Evolutionary conservation across 208 protist genomes (phyloP), one percentile per base, ranked within the genome.

Genomic region (Trypanosoma scelopori): DNA sequence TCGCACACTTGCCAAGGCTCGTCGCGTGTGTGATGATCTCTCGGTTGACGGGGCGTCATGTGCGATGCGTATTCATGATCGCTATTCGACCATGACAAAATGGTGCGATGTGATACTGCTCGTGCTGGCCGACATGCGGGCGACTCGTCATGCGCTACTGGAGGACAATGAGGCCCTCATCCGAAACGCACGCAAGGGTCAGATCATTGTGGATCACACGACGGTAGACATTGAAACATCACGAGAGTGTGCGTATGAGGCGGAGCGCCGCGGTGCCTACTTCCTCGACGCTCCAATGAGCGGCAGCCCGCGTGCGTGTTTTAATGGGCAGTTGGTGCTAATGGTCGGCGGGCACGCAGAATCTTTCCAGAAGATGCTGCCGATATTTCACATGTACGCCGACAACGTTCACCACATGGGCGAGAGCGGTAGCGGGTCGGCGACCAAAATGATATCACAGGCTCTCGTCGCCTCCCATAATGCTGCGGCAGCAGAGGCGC

Each of bases 151-250:
- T 47, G 85, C 86, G 48, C 77, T 92, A 12, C 74, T 93, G 18
- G 76, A 85, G 59, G 77, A 82, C 60, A 70, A 59, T 25, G 83
- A 89, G 65, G 75, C 87, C n/a, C 71, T 97, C 23, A 60, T 96
- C 42, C 46, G 61, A 12, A 78, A 87, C 70, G 84, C 85, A 1
- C 82, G 87, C 13, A 79, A 75, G 11, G 91, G 91, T 12, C 88
- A 93, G 57, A 89, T 96, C 20, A 87, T 96, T 27, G 81, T 96
- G 15, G 84, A 94, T 70, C 91, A 96, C 85, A 93, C 87, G 13
- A 94, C 91, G 13, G 83, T 92, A 9, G 91, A 93, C 64, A 73
- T 89, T 22, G 79, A 79, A 55, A 76, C 87, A 5, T 82, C 87
- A 41, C 74, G 82, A 15, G 79, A 92, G 74, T 92, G 83, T 47